Evolutionary conservation across 1,139 yeast species (phyloP).

Genomic region (Kodamaea alishanica): DNA sequence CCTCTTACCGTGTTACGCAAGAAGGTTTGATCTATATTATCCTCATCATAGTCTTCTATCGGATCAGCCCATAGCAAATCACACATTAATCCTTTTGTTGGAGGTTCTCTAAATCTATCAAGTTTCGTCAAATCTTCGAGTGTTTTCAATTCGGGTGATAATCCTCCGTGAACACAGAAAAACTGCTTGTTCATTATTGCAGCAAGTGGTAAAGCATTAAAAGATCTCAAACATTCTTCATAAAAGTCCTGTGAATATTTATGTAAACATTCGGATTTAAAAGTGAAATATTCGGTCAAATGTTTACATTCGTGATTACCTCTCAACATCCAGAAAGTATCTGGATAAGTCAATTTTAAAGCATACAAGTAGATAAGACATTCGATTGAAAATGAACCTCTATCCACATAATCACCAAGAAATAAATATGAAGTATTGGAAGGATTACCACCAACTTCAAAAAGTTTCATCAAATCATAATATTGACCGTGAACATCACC

Average conservation of each 20-base stretch:
- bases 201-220: slow-evolving; percentile 86
- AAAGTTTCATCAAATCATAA: slow-evolving; percentile 83
- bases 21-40: slow-evolving; percentile 51
- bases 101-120: slow-evolving; percentile 88
- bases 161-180: slow-evolving; percentile 97
- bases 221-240: slow-evolving; percentile 73
- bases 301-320: slow-evolving; percentile 97
- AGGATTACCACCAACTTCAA: slow-evolving; percentile 95
- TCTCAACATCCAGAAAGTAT: slow-evolving; percentile 75
- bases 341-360: slow-evolving; percentile 74
- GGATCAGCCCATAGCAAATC: slow-evolving; percentile 98
- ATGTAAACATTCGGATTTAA: slow-evolving; percentile 85
- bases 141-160: slow-evolving; percentile 76
- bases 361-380: slow-evolving; percentile 79
- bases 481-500: slow-evolving; percentile 97
- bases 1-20: slow-evolving; percentile 77
- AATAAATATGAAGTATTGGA: slow-evolving; percentile 71
- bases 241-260: slow-evolving; percentile 70
- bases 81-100: slow-evolving; percentile 91
- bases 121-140: slow-evolving; percentile 67
- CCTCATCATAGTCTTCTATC: slow-evolving; percentile 79
- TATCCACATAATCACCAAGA: slow-evolving; percentile 92
- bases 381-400: slow-evolving; percentile 91
- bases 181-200: slow-evolving; percentile 94
- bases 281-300: slow-evolving; percentile 90